These are phyloP conservation scores for Vararia minispora DNA, from an alignment of 768 basidiomycete species.

Conservation along the genomic window DNA sequence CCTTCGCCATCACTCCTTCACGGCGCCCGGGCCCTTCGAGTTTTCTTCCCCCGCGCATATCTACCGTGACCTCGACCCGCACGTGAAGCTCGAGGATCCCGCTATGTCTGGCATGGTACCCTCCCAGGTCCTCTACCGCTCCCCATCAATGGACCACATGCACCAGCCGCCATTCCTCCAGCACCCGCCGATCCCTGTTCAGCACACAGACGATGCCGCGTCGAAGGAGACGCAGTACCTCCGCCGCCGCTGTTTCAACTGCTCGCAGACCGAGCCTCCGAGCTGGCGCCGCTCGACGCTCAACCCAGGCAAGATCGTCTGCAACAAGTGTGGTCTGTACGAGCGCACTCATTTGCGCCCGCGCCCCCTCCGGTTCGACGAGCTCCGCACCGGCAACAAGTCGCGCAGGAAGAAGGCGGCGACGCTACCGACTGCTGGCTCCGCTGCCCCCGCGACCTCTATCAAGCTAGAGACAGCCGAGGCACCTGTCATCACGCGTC, in stretches of 20 bases:
- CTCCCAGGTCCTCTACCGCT: conserved; percentile 46
- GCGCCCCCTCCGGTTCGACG: conserved; percentile 75
- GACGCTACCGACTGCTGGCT: too few species aligned
- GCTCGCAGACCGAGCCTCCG: conserved; percentile 75
- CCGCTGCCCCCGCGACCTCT: too few species aligned
- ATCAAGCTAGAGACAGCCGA: conserved; percentile 58
- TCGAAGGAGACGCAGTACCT: conserved; percentile 74
- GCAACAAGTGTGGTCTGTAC: conserved; percentile 66
- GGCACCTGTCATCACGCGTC: conserved; percentile 30
- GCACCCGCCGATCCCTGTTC: conserved; percentile 50
- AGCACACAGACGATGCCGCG: conserved; percentile 75
- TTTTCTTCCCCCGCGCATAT: conserved; percentile 30
- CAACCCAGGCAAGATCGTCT: conserved; percentile 68
- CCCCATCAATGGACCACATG: conserved; percentile 22
- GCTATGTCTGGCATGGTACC: conserved; percentile 52
- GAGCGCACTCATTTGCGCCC: conserved; percentile 74
- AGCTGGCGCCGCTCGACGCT: conserved; percentile 74
- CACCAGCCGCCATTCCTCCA: conserved; percentile 24
- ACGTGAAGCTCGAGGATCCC: conserved; percentile 61
- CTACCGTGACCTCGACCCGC: conserved; percentile 31
- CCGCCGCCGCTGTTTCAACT: conserved; percentile 72
- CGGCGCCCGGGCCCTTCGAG: too few species aligned
- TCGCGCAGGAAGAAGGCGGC: conserved; percentile 47
- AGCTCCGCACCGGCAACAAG: conserved; percentile 77
- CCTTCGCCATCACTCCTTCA: too few species aligned